phyloP scores from a whole-genome alignment of 176 grass and related monocot species.

The Aegilops speltoides region DNA sequence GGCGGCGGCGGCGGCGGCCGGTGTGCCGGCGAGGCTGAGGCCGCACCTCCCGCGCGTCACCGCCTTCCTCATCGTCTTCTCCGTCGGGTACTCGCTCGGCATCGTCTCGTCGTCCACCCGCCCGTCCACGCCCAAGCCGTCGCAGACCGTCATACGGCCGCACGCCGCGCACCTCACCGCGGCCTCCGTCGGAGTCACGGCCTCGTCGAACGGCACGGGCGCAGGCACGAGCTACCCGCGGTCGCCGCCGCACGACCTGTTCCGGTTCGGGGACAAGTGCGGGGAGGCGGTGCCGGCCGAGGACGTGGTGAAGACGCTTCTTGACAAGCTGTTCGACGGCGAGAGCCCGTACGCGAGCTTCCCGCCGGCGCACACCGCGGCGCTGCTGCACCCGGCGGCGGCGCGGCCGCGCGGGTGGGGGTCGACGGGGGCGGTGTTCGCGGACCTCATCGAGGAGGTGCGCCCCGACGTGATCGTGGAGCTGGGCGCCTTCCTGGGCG shows the following conservation, averaged over 20 bases:
- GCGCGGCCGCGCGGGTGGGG: constrained; percentile 81
- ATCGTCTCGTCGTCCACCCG: constrained; percentile 50
- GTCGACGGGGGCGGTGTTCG: constrained; percentile 78
- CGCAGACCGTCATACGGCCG: constrained; percentile 29
- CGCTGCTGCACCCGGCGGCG: constrained; percentile 56
- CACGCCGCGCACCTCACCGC: constrained; percentile 31
- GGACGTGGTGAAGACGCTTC: constrained; percentile 51
- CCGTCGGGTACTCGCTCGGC: constrained; percentile 70
- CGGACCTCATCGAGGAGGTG: constrained; percentile 63
- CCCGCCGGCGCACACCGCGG: constrained; percentile 44
- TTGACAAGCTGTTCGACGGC: constrained; percentile 70
- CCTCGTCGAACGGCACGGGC: background rate
- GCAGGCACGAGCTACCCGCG: background rate
- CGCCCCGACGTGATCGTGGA: constrained; percentile 74
- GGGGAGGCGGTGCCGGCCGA: constrained; percentile 41
- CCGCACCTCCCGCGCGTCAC: constrained; percentile 42
- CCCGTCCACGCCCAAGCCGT: constrained; percentile 14
- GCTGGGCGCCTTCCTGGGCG: constrained; percentile 94
- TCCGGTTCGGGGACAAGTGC: constrained; percentile 66
- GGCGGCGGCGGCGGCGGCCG: background rate
- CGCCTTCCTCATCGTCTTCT: constrained; percentile 62
- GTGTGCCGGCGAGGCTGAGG: constrained; percentile 19
- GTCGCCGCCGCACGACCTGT: constrained; percentile 63
- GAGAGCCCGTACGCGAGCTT: constrained; percentile 68
- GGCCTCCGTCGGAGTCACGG: background rate